Evolutionary conservation across 805 yeast genomes (phyloP).

Genomic region (Barnettozyma botsteinii): DNA sequence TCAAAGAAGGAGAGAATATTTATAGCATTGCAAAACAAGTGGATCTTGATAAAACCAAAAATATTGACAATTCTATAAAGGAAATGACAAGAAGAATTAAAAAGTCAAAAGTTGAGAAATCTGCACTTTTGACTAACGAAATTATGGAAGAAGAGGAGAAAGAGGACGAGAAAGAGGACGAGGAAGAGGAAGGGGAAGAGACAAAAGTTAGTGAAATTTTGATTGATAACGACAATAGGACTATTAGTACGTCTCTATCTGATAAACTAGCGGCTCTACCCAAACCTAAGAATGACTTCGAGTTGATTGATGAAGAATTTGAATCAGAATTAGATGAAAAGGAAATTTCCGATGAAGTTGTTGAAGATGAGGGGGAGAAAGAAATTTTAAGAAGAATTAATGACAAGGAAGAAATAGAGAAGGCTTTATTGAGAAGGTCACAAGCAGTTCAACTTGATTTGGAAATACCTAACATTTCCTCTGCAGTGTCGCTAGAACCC

Average conservation of each 20-base stretch:
- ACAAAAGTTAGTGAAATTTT: no score
- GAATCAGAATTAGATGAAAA: constrained; percentile 10
- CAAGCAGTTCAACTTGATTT: constrained; percentile 42
- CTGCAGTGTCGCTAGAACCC: background rate
- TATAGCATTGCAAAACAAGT: constrained; percentile 9
- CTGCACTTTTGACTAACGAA: constrained; percentile 30
- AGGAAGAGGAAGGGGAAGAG: constrained; percentile 8
- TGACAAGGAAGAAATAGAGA: constrained; percentile 11
- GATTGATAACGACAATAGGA: no score
- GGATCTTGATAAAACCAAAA: constrained; percentile 1
- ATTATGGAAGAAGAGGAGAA: constrained; percentile 8
- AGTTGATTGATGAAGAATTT: constrained; percentile 32
- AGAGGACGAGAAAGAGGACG: constrained; percentile 13
- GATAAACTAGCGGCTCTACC: constrained; percentile 32
- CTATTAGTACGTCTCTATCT: no score
- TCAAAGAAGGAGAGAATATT: constrained; percentile 13
- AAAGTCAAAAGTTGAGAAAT: constrained; percentile 29
- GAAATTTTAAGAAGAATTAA: constrained; percentile 13
- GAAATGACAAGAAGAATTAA: constrained; percentile 35
- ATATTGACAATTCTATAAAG: constrained; percentile 14
- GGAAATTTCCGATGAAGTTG: background rate
- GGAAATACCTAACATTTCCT: constrained; percentile 32
- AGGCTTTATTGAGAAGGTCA: constrained; percentile 35
- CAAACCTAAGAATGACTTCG: constrained; percentile 42
- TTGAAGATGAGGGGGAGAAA: constrained; percentile 21